Conservation (phyloP, 2,329 filamentous ascomycete species). For the Eutypella sp. region DNA sequence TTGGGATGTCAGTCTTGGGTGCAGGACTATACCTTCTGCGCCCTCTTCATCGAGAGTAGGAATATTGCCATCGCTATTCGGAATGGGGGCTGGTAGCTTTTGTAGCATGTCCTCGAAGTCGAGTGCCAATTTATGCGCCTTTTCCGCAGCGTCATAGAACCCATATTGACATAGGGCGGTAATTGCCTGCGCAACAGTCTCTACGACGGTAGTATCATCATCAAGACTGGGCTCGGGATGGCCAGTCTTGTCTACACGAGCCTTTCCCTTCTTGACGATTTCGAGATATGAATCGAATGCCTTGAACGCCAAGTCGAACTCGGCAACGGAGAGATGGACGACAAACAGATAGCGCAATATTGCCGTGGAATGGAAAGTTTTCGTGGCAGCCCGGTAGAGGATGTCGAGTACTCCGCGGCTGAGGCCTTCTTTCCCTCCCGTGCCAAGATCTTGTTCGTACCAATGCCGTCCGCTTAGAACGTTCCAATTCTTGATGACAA, state of each 20-base stretch:
- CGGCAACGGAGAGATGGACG: slow-evolving; percentile 79
- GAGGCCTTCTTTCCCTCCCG: slow-evolving; percentile 70
- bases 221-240: slow-evolving; percentile 69
- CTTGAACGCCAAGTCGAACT: slow-evolving; percentile 87
- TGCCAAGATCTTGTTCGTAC: slow-evolving; percentile 74
- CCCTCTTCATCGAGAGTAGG: slow-evolving; percentile 28
- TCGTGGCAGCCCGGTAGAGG: slow-evolving; percentile 83
- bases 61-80: slow-evolving; percentile 22
- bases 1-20: slow-evolving; percentile 48
- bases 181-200: slow-evolving; percentile 76
- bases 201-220: slow-evolving; percentile 68
- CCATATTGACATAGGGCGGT: slow-evolving; percentile 80
- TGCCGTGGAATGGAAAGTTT: slow-evolving; percentile 91
- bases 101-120: slow-evolving; percentile 73
- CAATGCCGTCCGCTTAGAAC: slow-evolving; percentile 75
- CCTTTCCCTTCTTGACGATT: slow-evolving; percentile 79
- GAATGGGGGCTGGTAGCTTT: slow-evolving; percentile 41
- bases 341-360: slow-evolving; percentile 83
- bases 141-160: slow-evolving; percentile 67
- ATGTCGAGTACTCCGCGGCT: slow-evolving; percentile 78
- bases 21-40: slow-evolving; percentile 27
- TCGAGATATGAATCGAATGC: slow-evolving; percentile 90
- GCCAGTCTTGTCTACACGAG: slow-evolving; percentile 73
- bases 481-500: slow-evolving; percentile 80
- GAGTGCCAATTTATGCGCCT: slow-evolving; percentile 64